phyloP scores from a whole-genome alignment of 1,284 basidiomycete species.

The Malassezia caprae region DNA sequence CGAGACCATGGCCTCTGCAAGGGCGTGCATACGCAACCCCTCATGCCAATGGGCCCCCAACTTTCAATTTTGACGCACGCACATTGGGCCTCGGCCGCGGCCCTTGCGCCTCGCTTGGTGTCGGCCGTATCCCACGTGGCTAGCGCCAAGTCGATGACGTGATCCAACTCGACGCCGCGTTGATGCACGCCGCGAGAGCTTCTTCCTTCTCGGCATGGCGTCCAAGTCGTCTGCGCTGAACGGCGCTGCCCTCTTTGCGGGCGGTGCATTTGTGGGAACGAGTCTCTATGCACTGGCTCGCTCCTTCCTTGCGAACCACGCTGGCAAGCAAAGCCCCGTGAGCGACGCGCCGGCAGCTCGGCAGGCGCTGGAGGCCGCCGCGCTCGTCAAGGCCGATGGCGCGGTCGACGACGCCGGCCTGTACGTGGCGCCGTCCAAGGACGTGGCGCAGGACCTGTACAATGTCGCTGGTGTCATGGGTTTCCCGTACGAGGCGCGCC shows the following conservation, averaged over 20 bases:
- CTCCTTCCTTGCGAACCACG: background rate
- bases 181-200: background rate
- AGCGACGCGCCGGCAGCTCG: background rate
- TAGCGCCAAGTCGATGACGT: background rate
- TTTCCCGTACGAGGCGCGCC: slow-evolving; percentile 9
- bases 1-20: background rate
- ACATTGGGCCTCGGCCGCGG: background rate
- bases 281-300: slow-evolving; percentile 13
- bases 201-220: slow-evolving; percentile 5
- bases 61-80: background rate
- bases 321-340: background rate
- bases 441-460: background rate
- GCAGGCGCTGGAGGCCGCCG: background rate
- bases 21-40: background rate
- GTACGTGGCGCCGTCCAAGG: slow-evolving; percentile 2
- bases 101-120: background rate
- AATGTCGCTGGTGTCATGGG: slow-evolving; percentile 15
- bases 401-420: background rate
- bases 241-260: slow-evolving; percentile 9
- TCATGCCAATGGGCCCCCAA: background rate
- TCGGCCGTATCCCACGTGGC: background rate
- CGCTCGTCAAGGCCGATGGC: background rate
- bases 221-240: slow-evolving; percentile 9
- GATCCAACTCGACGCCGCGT: background rate
- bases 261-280: slow-evolving; percentile 12